Base-by-base conservation (phyloP, 2,329 filamentous ascomycete genomes). In the Fusarium pilosicola region DNA sequence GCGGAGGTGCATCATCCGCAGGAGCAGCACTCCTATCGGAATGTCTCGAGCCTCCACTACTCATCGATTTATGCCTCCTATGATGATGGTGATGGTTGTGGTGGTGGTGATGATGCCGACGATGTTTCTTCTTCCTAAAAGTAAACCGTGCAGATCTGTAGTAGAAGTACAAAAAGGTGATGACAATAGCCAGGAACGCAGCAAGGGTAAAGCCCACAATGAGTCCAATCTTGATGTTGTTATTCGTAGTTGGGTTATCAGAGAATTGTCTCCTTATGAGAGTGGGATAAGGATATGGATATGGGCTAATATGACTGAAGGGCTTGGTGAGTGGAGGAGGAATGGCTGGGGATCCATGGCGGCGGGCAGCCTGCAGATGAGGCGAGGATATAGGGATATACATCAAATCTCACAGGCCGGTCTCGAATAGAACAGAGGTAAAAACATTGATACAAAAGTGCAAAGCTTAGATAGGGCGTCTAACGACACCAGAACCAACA, bases 171-270 rank as follows among this genome's bases (percentile, higher is more conserved):
- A 85, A 70, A 68, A 87, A 86, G 42, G 79, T 79, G 44, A 76
- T 62, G 24, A 81, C 67, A 26, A 77, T 81, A 22, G 80, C 75
- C 62, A 87, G 61, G 63, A 86, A 86, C 26, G 81, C 74, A 32
- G 80, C 80, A 26, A 86, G 77, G 8, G 83, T 76, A 45, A 86
- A 76, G 65, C 82, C 85, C 49, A 86, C 81, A 7, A 84, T 80
- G 65, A 85, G 78, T 61, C 84, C 85, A 62, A 85, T 86, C 39
- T 81, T 84, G 59, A 81, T 79, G 73, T 85, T 84, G 39, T 80
- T 81, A 44, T 83, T 80, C 22, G 81, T 74, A 51, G 72, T 59
- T 10, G 76, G 70, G 48, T 77, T 75, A 39, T 69, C 68, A 39
- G 78, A 79, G 62, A 79, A 77, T 56, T 80, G 79, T 22, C 78